phyloP scores from a whole-genome alignment of 2,329 filamentous ascomycete genomes.

The Calonectria hawksworthii region DNA sequence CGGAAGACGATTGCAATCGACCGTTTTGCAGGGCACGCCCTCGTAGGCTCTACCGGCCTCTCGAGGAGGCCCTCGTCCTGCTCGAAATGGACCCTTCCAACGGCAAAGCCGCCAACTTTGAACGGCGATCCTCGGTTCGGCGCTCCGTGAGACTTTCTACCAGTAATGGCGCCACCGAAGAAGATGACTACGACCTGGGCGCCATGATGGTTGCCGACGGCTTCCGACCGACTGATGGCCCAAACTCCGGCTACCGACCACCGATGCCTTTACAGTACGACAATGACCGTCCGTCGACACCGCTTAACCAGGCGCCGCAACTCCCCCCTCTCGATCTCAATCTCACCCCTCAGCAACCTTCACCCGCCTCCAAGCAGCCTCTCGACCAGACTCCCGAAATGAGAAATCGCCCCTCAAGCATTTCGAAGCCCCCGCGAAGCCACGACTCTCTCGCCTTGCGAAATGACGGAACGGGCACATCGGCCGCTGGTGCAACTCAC shows the following conservation, averaged over 20 bases:
- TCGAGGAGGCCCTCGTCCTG: conserved; percentile 38
- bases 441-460: conserved; percentile 66
- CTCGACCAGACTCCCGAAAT: conserved; percentile 39
- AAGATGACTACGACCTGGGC: conserved; percentile 64
- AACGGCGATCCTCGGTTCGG: conserved; percentile 59
- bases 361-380: conserved; percentile 33
- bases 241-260: conserved; percentile 11
- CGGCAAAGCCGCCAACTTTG: conserved; percentile 55
- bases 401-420: conserved; percentile 65
- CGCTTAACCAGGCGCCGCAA: conserved; percentile 27
- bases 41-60: conserved; percentile 43
- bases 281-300: conserved; percentile 18
- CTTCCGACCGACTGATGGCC: conserved; percentile 57
- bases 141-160: conserved; percentile 56
- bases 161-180: conserved; percentile 45
- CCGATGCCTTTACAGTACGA: conserved; percentile 38
- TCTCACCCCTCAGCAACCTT: conserved; percentile 30
- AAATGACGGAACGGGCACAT: conserved; percentile 61
- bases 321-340: conserved; percentile 15
- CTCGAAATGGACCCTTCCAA: conserved; percentile 57
- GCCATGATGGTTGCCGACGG: conserved; percentile 68
- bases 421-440: conserved; percentile 65
- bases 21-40: conserved; percentile 40
- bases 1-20: conserved; percentile 31
- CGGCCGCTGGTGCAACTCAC: conserved; percentile 32